Percentiles rank a stretch among this genome's conserved stretches.
Conservation (phyloP, 768 basidiomycete genomes). For the Gymnopilus junonius region DNA sequence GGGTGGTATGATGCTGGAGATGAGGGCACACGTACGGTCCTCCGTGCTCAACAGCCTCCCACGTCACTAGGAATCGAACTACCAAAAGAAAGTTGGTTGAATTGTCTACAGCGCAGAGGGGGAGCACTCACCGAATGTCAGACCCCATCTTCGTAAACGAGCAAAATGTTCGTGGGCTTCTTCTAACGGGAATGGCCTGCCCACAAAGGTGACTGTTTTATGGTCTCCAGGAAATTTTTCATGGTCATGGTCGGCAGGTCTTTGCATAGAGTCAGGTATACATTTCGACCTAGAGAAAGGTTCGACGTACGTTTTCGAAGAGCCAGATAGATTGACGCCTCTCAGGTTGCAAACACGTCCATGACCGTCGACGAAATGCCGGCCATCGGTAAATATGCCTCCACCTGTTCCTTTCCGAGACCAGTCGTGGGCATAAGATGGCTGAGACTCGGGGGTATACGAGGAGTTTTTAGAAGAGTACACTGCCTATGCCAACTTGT, state of each 20-base stretch:
- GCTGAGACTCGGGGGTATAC: constrained; percentile 50
- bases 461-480: constrained; percentile 53
- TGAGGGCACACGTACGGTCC: constrained; percentile 70
- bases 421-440: constrained; percentile 79
- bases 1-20: background rate
- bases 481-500: constrained; percentile 9
- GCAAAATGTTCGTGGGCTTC: constrained; percentile 88
- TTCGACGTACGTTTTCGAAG: constrained; percentile 73
- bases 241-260: constrained; percentile 72
- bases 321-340: constrained; percentile 87
- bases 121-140: constrained; percentile 75
- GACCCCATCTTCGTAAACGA: constrained; percentile 82
- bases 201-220: constrained; percentile 79
- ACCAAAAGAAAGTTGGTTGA: background rate
- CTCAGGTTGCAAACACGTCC: constrained; percentile 82
- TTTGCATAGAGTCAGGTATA: constrained; percentile 32
- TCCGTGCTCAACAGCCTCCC: constrained; percentile 96
- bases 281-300: background rate
- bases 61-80: constrained; percentile 94
- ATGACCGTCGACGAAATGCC: constrained; percentile 81
- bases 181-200: constrained; percentile 87
- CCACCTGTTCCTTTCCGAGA: constrained; percentile 59
- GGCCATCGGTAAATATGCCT: constrained; percentile 60
- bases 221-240: constrained; percentile 69
- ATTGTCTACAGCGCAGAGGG: background rate